These are phyloP conservation scores for Candida takata DNA, from an alignment of 805 yeast genomes.

Conservation along the genomic window DNA sequence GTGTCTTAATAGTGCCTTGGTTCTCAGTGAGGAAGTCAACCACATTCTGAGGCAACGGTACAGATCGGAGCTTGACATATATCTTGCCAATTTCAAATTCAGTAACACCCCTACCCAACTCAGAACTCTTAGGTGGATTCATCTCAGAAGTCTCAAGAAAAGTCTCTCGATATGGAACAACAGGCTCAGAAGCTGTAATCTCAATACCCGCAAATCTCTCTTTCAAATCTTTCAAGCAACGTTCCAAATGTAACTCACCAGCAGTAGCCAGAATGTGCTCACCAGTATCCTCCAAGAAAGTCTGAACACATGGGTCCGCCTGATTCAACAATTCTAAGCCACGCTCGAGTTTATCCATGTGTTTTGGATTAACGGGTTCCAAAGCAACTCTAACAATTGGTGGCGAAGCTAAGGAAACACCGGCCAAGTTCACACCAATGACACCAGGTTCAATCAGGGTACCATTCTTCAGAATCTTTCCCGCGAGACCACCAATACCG, in stretches of 20 bases:
- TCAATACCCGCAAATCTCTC: constrained; percentile 92
- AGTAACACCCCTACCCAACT: constrained; percentile 42
- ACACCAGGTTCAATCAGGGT: constrained; percentile 57
- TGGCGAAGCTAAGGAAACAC: constrained; percentile 64
- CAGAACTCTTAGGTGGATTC: constrained; percentile 40
- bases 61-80: constrained; percentile 33
- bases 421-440: constrained; percentile 70
- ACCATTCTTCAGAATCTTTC: constrained; percentile 77
- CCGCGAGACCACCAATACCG: constrained; percentile 88
- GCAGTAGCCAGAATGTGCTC: constrained; percentile 93
- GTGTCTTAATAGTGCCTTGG: constrained; percentile 35
- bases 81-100: constrained; percentile 46
- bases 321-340: constrained; percentile 76
- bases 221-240: constrained; percentile 84
- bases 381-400: constrained; percentile 93
- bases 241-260: constrained; percentile 92
- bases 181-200: constrained; percentile 81
- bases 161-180: constrained; percentile 91
- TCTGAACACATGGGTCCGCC: constrained; percentile 93
- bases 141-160: constrained; percentile 45
- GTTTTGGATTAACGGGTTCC: constrained; percentile 87
- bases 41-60: constrained; percentile 50
- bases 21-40: constrained; percentile 42
- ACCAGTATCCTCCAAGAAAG: constrained; percentile 80
- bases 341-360: constrained; percentile 63